Percentiles rank a stretch among this genome's conserved stretches.
Evolutionary conservation across 768 basidiomycete species (phyloP).

Genomic region (Phaeolepiota aurea): DNA sequence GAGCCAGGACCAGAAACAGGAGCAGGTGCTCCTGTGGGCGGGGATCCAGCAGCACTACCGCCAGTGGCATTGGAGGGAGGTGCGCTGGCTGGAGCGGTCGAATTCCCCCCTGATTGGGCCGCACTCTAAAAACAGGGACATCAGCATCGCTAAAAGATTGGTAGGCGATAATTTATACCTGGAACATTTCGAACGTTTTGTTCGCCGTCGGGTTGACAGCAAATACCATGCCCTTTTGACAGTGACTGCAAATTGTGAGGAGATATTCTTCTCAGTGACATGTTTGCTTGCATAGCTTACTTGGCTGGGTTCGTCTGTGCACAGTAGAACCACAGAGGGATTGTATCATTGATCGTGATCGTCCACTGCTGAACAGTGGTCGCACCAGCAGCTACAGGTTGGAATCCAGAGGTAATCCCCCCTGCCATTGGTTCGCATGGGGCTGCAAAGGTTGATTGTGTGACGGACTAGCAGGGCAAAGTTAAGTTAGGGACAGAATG

Average conservation of each 20-base stretch:
- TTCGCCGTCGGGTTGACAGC: constrained; percentile 41
- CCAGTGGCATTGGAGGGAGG: constrained; percentile 6
- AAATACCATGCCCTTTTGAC: constrained; percentile 52
- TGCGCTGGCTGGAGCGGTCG: constrained; percentile 6
- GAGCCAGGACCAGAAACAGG: constrained; percentile 4
- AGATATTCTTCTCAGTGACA: neutral
- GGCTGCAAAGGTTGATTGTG: constrained; percentile 48
- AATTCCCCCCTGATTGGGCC: constrained; percentile 6
- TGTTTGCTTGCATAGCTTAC: constrained; percentile 9
- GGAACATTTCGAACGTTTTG: constrained; percentile 41
- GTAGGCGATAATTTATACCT: constrained; percentile 19
- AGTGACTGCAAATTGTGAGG: constrained; percentile 28
- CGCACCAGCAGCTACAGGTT: constrained; percentile 22
- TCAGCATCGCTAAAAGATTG: too few relatives aligned
- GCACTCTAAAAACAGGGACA: constrained; percentile 13
- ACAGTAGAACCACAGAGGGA: constrained; percentile 59
- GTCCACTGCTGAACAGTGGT: constrained; percentile 31
- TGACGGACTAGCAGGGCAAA: constrained; percentile 50
- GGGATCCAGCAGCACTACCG: constrained; percentile 5
- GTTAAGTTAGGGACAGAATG: neutral
- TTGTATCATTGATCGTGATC: constrained; percentile 34
- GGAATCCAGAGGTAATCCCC: constrained; percentile 48
- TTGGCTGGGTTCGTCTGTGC: constrained; percentile 27
- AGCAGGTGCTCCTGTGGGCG: neutral
- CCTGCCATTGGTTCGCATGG: constrained; percentile 34